phyloP scores from a whole-genome alignment of 352 stramenopile genomes.

The Pilasporangium apinafurcum region DNA sequence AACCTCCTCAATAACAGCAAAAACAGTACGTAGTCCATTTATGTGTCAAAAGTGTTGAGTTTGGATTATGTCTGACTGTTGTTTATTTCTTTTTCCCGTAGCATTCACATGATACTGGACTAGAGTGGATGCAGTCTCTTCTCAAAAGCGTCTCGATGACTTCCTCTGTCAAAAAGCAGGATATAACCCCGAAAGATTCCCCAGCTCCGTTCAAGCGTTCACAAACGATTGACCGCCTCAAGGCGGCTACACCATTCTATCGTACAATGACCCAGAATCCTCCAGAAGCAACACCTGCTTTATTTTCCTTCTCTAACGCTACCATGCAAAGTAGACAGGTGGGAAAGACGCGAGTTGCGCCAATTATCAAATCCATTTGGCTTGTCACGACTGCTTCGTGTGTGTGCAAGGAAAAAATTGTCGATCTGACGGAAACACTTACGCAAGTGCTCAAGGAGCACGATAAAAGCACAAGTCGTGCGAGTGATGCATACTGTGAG shows the following conservation, averaged over 20 bases:
- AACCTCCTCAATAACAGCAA: conserved; percentile 16
- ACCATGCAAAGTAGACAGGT: neutral
- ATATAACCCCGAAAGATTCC: conserved; percentile 1
- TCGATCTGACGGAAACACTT: conserved; percentile 16
- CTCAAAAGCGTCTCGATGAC: conserved; percentile 12
- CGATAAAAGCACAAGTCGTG: conserved; percentile 12
- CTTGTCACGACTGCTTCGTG: conserved; percentile 25
- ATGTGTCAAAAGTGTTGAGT: too few species aligned
- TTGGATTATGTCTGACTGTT: too few species aligned
- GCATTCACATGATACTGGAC: conserved; percentile 1
- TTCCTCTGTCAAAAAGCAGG: conserved; percentile 8
- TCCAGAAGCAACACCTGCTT: conserved; percentile 6
- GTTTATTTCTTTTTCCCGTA: neutral
- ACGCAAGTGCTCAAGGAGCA: conserved; percentile 6
- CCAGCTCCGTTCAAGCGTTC: conserved; percentile 26
- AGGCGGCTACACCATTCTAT: conserved; percentile 18
- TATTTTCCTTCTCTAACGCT: conserved; percentile 1
- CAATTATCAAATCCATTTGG: conserved; percentile 24
- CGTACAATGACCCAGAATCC: conserved; percentile 37
- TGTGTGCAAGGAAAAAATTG: conserved; percentile 13
- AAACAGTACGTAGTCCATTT: conserved; percentile 1
- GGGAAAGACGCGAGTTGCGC: conserved; percentile 2
- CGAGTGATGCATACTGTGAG: conserved; percentile 21
- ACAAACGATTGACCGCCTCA: conserved; percentile 28
- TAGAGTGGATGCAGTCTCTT: conserved; percentile 25